Base-by-base conservation (phyloP, 2,329 filamentous ascomycete species). In the Emergomyces pasteurianus region DNA sequence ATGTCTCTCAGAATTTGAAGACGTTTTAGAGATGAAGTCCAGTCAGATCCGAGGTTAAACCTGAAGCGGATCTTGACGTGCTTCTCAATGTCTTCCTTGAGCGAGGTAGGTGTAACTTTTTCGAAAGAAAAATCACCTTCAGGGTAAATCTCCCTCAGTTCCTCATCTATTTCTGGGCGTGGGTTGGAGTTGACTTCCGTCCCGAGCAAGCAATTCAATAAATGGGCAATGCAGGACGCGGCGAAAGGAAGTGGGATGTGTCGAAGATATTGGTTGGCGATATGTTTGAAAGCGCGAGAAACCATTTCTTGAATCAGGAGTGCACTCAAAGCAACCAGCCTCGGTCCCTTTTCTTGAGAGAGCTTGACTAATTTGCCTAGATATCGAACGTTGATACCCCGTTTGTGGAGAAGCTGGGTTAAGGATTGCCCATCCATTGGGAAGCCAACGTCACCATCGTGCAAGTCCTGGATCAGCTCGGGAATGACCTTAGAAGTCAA, bases 381-480 rank as follows among this genome's bases (percentile, higher is more conserved):
- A 74, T 99, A 99, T 70, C 95, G 85, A 64, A 97, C 83, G 78
- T 99, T 99, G 79, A 99, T 92, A 76, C 94, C 94, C 49, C 92
- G 89, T 81, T 96, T 96, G 80, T 99, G 94, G 71, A 99, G 81
- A 58, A 96, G 83, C 65, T 86, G 86, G 68, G 88, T 90, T 62
- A 99, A 80, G 23, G 92, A 96, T 70, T 89, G 84, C n/a, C 94
- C 94, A 69, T 99, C 95, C 90, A 97, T 96, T 14, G 94, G 94
- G 79, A 97, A 97, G 69, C 92, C 94, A 66, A 96, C 87, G 67
- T 99, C 92, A 7, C 90, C 92, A 66, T 95, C 90, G 71, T 88
- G 87, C 62, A 99, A 83, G 69, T 99, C 92, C 64, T 87, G 86
- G 61, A 97, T 76, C 61, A 99, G 81, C 60, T 88, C 84, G n/a